These are phyloP conservation scores for Lentinula lateritia DNA, from an alignment of 768 basidiomycete species.

Conservation along the genomic window DNA sequence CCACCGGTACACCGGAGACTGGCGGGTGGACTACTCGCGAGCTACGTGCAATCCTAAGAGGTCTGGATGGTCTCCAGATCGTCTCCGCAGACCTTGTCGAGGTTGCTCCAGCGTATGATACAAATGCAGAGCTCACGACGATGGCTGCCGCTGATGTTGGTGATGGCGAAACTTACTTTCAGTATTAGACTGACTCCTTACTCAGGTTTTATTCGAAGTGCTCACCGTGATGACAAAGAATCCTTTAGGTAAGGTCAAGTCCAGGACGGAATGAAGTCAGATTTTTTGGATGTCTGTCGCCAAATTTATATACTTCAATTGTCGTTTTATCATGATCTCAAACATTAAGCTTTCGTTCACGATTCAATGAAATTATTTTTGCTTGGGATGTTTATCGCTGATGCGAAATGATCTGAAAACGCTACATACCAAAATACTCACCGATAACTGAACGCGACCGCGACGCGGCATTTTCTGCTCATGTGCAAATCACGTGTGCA, in stretches of 20 bases:
- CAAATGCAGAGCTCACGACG: slow-evolving; percentile 56
- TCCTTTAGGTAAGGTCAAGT: slow-evolving; percentile 54
- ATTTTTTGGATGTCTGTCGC: neutral
- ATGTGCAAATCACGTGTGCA: neutral
- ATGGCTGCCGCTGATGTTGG: slow-evolving; percentile 52
- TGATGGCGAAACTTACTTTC: neutral
- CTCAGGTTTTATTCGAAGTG: slow-evolving; percentile 68
- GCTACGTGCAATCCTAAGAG: slow-evolving; percentile 68
- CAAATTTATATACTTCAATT: neutral
- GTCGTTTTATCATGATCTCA: no score
- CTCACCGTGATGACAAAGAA: slow-evolving; percentile 78
- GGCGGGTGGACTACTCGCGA: slow-evolving; percentile 85
- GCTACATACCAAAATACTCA: no score
- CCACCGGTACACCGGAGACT: slow-evolving; percentile 81
- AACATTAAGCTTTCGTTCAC: no score
- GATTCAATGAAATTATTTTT: no score
- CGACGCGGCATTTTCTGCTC: neutral
- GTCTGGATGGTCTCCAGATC: slow-evolving; percentile 68
- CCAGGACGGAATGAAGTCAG: neutral
- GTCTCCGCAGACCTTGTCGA: slow-evolving; percentile 84
- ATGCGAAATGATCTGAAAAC: no score
- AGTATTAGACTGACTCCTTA: neutral
- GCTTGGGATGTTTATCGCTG: no score
- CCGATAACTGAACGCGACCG: neutral
- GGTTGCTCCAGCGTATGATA: slow-evolving; percentile 78